Base-by-base conservation (phyloP, 2,329 filamentous ascomycete genomes). In the Tolypocladium cylindrosporum region DNA sequence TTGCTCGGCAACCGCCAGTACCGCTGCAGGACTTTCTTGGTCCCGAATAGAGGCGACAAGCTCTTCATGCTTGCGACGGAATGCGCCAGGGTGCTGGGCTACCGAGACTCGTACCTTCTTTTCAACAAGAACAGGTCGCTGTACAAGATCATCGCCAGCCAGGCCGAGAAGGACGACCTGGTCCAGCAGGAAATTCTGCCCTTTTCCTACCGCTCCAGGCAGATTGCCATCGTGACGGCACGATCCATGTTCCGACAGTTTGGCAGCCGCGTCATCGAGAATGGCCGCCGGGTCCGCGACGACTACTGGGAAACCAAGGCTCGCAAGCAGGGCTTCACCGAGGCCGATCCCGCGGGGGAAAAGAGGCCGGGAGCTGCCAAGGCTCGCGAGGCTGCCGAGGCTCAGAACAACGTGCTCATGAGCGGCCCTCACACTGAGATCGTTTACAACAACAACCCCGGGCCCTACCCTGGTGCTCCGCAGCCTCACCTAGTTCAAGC, bases 221-320 rank as follows among this genome's bases (percentile, higher is more conserved):
- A 99, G 74, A 99, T 99, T 65, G 94, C 94, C 55, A 97, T 99
- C 61, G 94, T 99, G 50, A 97, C 94, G 1, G 94, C 94, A 37
- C 86, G 91, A 63, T 97, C 93, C 65, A 99, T 99, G 94, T 99
- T 97, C 74, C 87, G 94, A 50, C 94, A 99, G 72, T 99, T 99
- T 72, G 94, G 94, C 54, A 97, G 92, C 72, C 84, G 94, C 62
- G 88, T 99, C 56, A 94, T 99, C 62, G 85, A 89, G 41, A 90
- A 92, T 67, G 94, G 94, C 40, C 84, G 93, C 61, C 82, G 94
- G 59, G 94, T 99, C 48, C 87, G 94, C 55, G 94, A 99, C 74
- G 94, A 99, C 71, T 99, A 99, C 74, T 99, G 94, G 94, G 94
- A 97, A 73, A 90, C 88, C 68, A 97, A 97, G 74, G 94, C 94